Conservation (phyloP, 257 asterid genomes). For the Fraxinus americana region DNA sequence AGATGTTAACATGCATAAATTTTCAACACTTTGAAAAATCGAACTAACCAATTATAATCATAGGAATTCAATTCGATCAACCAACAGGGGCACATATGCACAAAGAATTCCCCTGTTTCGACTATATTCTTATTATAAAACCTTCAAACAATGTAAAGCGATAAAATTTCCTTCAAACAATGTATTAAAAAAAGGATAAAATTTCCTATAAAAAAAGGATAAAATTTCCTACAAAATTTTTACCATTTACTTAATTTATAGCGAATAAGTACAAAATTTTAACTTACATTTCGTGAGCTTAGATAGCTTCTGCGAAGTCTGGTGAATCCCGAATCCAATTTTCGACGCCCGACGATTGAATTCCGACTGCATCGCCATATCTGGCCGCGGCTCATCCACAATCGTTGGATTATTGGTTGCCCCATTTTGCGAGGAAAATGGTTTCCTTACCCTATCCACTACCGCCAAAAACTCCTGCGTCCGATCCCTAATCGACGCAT, state of each 20-base stretch:
- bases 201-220: not conserved
- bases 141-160: not conserved
- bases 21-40: not conserved
- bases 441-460: conserved; percentile 38
- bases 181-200: not conserved
- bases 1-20: not conserved
- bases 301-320: conserved; percentile 53
- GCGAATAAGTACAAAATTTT: not conserved
- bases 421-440: conserved; percentile 31
- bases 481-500: conserved; percentile 48
- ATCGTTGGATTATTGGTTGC: conserved; percentile 27
- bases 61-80: conserved; percentile 11
- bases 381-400: conserved; percentile 22
- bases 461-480: conserved; percentile 42
- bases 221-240: not conserved
- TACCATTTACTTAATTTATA: not conserved
- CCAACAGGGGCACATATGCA: not conserved
- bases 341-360: conserved; percentile 42
- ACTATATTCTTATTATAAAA: no score
- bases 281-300: conserved; percentile 50
- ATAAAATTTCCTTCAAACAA: not conserved
- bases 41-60: not conserved
- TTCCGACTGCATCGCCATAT: conserved; percentile 44
- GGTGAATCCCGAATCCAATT: conserved; percentile 49
- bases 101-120: not conserved